These are phyloP conservation scores for Venturia nashicola DNA, from an alignment of 2,329 filamentous ascomycete genomes.

Conservation along the genomic window DNA sequence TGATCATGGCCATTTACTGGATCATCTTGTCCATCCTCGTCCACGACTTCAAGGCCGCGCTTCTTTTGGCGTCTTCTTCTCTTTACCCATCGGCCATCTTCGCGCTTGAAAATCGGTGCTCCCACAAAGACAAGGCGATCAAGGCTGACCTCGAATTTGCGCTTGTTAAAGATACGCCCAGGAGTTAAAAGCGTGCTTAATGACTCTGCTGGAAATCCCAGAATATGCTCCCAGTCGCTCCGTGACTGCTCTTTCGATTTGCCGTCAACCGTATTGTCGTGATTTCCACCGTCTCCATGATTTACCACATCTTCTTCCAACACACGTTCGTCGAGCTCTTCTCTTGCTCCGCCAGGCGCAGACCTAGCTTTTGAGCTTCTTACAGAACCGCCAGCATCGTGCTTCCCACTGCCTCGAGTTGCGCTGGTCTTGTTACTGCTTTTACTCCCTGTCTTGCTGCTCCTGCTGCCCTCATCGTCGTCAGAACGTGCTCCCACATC, in stretches of 20 bases:
- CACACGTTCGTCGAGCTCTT: conserved; percentile 10
- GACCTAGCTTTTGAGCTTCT: conserved; percentile 11
- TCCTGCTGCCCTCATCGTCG: conserved; percentile 8
- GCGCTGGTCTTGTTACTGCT: background rate
- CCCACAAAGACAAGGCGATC: conserved; percentile 28
- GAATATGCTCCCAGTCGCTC: conserved; percentile 23
- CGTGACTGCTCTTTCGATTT: conserved; percentile 4
- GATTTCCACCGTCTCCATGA: background rate
- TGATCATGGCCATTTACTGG: background rate
- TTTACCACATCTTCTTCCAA: background rate
- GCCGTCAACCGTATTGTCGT: background rate
- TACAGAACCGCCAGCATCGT: background rate
- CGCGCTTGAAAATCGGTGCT: conserved; percentile 29
- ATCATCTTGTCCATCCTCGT: background rate
- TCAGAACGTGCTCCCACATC: background rate
- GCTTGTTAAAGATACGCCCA: conserved; percentile 25
- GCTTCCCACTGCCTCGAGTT: background rate
- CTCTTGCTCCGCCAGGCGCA: conserved; percentile 6
- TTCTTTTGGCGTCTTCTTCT: conserved; percentile 16
- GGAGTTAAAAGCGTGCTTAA: conserved; percentile 28
- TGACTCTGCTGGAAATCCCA: conserved; percentile 27
- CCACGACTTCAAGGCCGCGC: conserved; percentile 11
- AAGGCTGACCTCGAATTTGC: conserved; percentile 27
- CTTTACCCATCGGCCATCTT: conserved; percentile 29
- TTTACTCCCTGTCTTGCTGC: conserved; percentile 4